Evolutionary conservation across 2,329 filamentous ascomycete genomes (phyloP).

Genomic region (Cladosporium sp.): DNA sequence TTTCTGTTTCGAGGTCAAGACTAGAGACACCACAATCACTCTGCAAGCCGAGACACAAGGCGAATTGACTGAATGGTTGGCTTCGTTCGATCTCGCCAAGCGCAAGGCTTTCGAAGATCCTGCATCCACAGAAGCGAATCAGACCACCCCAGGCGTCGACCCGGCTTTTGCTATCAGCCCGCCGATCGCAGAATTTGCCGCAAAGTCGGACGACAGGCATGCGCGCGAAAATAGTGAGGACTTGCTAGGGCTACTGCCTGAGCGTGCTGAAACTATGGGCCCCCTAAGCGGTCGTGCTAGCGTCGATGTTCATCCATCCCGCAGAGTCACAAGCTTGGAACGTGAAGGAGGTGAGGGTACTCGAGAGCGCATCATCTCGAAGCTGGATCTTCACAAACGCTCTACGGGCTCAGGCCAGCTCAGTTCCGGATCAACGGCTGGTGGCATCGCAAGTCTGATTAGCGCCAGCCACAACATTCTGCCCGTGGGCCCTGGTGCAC

Average conservation of each 20-base stretch:
- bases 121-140: slow-evolving; percentile 51
- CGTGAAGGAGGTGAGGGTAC: slow-evolving; percentile 63
- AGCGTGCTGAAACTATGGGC: slow-evolving; percentile 39
- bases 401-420: slow-evolving; percentile 53
- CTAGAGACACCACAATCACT: slow-evolving; percentile 86
- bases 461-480: slow-evolving; percentile 80
- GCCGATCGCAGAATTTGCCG: slow-evolving; percentile 86
- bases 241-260: slow-evolving; percentile 63
- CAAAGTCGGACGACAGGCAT: slow-evolving; percentile 71
- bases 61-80: slow-evolving; percentile 93
- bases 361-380: slow-evolving; percentile 87
- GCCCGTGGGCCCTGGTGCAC: slow-evolving; percentile 59
- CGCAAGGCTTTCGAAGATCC: slow-evolving; percentile 83
- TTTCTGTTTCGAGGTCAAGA: slow-evolving; percentile 98
- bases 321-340: slow-evolving; percentile 52
- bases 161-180: slow-evolving; percentile 92
- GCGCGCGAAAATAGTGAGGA: slow-evolving; percentile 59
- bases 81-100: slow-evolving; percentile 91
- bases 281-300: slow-evolving; percentile 64
- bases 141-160: slow-evolving; percentile 50
- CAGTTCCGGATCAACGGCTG: slow-evolving; percentile 47
- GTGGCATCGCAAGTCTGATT: slow-evolving; percentile 81
- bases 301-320: slow-evolving; percentile 64
- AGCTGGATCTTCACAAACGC: slow-evolving; percentile 85
- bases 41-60: slow-evolving; percentile 90